Evolutionary conservation across 371 early-diverging fungal species (phyloP).

Genomic region (Mortierella sp.): DNA sequence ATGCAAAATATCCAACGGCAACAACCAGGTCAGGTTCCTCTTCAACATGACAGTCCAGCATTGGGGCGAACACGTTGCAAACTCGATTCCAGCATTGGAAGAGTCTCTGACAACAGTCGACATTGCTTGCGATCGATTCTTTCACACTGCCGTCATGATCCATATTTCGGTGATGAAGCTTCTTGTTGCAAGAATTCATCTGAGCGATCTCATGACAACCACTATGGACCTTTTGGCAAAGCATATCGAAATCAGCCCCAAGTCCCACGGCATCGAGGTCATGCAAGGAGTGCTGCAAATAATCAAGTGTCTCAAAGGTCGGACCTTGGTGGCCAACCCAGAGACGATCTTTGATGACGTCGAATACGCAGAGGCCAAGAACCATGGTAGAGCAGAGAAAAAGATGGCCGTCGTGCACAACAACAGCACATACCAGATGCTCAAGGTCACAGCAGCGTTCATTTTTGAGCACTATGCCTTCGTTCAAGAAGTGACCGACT

Average conservation of each 20-base stretch:
- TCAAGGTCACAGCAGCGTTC: conserved; percentile 42
- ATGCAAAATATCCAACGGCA: conserved; percentile 27
- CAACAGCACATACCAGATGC: conserved; percentile 48
- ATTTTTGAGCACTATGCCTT: conserved; percentile 38
- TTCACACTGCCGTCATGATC: conserved; percentile 47
- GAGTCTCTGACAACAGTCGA: conserved; percentile 43
- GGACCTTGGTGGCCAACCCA: conserved; percentile 18
- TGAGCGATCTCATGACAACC: conserved; percentile 41
- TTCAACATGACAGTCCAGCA: conserved; percentile 48
- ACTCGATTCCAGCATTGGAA: conserved; percentile 36
- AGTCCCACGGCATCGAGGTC: conserved; percentile 43
- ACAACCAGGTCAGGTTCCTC: conserved; percentile 42
- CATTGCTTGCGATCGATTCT: conserved; percentile 44
- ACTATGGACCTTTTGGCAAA: conserved; percentile 36
- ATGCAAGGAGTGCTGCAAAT: conserved; percentile 49
- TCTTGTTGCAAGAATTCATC: conserved; percentile 25
- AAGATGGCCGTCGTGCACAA: conserved; percentile 31
- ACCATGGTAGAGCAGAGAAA: conserved; percentile 1
- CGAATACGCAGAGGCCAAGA: conserved; percentile 26
- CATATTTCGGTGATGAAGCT: conserved; percentile 40
- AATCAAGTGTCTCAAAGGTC: conserved; percentile 44
- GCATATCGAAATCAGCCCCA: conserved; percentile 48
- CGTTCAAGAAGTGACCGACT: conserved; percentile 25
- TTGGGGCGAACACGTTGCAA: conserved; percentile 46
- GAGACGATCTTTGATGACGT: conserved; percentile 42